Percentiles rank a stretch among this genome's conserved stretches.
phyloP scores from a whole-genome alignment of 2,329 filamentous ascomycete genomes.

The Colletotrichum sp. region DNA sequence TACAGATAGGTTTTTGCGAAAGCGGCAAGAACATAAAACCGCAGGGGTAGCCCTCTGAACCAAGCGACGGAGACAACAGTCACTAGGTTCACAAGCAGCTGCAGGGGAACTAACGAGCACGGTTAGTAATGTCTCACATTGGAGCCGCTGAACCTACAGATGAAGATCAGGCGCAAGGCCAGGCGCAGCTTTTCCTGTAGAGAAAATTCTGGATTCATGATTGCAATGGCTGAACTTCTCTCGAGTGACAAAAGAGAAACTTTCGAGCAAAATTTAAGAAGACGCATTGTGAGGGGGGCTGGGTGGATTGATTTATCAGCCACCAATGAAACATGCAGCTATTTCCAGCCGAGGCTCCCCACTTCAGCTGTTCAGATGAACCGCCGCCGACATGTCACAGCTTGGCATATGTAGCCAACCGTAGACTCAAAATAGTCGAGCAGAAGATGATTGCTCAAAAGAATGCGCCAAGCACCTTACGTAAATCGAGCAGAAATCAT shows the following conservation, averaged over 20 bases:
- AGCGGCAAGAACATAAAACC: background rate
- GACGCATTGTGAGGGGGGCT: background rate
- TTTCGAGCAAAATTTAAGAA: accelerated
- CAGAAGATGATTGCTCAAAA: background rate
- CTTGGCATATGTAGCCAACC: background rate
- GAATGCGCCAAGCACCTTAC: background rate
- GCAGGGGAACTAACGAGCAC: background rate
- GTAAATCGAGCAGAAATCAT: background rate
- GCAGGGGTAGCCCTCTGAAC: background rate
- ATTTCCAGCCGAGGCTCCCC: background rate
- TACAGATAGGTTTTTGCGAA: background rate
- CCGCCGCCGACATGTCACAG: background rate
- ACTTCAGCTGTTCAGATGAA: background rate
- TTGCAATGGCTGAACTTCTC: background rate
- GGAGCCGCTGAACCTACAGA: background rate
- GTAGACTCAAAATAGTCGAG: background rate
- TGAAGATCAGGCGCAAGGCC: background rate
- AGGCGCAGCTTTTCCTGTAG: background rate
- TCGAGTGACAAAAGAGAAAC: background rate
- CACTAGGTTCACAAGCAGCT: background rate
- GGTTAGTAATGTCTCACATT: background rate
- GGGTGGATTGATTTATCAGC: background rate
- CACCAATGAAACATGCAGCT: background rate
- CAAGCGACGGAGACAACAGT: background rate
- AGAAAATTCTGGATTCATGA: background rate